Conservation (phyloP, 441 rosid species). For the Monsonia emarginata region DNA sequence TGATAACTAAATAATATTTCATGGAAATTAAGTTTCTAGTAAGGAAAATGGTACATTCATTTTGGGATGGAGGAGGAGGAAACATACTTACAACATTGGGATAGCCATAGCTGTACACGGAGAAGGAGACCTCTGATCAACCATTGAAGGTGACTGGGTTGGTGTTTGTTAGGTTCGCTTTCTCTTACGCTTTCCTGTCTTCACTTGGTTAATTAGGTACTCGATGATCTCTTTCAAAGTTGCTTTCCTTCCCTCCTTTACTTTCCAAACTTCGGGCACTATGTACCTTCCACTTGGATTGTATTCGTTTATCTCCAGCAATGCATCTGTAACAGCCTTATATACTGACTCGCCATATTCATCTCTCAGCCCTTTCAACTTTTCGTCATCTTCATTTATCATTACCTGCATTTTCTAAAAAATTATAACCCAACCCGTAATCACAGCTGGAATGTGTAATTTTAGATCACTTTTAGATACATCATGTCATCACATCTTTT, state of each 20-base stretch:
- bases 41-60: no score
- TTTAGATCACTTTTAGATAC: no score
- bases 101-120: no score
- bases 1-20: no score
- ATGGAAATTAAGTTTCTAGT: no score
- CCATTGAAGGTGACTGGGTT: neutral
- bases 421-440: no score
- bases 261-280: conserved; percentile 21
- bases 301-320: conserved; percentile 25
- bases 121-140: no score
- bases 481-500: no score
- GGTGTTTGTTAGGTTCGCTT: neutral
- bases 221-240: conserved; percentile 18
- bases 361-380: conserved; percentile 21
- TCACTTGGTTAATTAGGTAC: conserved; percentile 18
- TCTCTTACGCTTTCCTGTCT: conserved; percentile 14
- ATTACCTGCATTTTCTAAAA: conserved; percentile 15
- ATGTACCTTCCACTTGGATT: conserved; percentile 19
- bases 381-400: conserved; percentile 21
- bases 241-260: conserved; percentile 22
- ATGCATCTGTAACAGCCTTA: conserved; percentile 19
- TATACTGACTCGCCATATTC: conserved; percentile 18
- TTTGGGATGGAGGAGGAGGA: neutral
- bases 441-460: neutral
- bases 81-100: neutral